A percentile compares a stretch with the other conserved stretches of the same genome.
phyloP scores from a whole-genome alignment of 2,329 filamentous ascomycete genomes.

The Purpureocillium lavendulum region DNA sequence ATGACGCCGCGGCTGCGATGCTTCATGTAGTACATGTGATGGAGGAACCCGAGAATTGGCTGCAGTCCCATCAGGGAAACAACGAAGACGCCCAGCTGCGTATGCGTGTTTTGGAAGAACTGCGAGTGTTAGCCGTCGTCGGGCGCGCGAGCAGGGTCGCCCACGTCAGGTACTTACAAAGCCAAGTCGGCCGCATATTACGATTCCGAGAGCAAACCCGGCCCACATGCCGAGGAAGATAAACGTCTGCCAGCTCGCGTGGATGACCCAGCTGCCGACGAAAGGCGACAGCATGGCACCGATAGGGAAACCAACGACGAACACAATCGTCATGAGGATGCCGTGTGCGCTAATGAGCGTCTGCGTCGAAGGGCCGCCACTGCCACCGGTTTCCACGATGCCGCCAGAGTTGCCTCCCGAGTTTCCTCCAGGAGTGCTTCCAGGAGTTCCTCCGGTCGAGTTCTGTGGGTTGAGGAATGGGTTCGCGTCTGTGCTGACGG shows the following conservation, averaged over 20 bases:
- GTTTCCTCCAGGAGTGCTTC: slow-evolving; percentile 2
- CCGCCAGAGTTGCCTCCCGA: neutral
- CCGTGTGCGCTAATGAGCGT: slow-evolving; percentile 39
- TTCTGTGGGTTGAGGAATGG: slow-evolving; percentile 32
- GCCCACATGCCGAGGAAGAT: slow-evolving; percentile 50
- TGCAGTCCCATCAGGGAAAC: slow-evolving; percentile 47
- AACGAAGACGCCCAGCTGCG: slow-evolving; percentile 46
- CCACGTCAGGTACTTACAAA: slow-evolving; percentile 35
- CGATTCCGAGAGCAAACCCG: slow-evolving; percentile 50
- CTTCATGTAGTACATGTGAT: slow-evolving; percentile 46
- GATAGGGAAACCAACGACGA: slow-evolving; percentile 50
- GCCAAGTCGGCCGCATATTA: slow-evolving; percentile 29
- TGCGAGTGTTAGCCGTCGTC: slow-evolving; percentile 21
- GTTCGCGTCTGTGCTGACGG: slow-evolving; percentile 38
- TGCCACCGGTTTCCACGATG: slow-evolving; percentile 6
- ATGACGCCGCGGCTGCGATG: slow-evolving; percentile 37
- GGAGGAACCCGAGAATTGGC: slow-evolving; percentile 47
- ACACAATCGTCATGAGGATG: slow-evolving; percentile 52
- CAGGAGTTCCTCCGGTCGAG: neutral
- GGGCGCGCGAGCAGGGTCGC: slow-evolving; percentile 10
- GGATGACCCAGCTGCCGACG: slow-evolving; percentile 47
- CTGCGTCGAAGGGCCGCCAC: slow-evolving; percentile 9
- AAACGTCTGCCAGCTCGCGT: slow-evolving; percentile 46
- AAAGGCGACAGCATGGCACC: slow-evolving; percentile 54
- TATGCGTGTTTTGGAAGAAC: slow-evolving; percentile 46